A percentile compares a stretch with the other conserved stretches of the same genome.
Evolutionary conservation across 1,284 basidiomycete genomes (phyloP).

Genomic region (Earliella scabrosa): DNA sequence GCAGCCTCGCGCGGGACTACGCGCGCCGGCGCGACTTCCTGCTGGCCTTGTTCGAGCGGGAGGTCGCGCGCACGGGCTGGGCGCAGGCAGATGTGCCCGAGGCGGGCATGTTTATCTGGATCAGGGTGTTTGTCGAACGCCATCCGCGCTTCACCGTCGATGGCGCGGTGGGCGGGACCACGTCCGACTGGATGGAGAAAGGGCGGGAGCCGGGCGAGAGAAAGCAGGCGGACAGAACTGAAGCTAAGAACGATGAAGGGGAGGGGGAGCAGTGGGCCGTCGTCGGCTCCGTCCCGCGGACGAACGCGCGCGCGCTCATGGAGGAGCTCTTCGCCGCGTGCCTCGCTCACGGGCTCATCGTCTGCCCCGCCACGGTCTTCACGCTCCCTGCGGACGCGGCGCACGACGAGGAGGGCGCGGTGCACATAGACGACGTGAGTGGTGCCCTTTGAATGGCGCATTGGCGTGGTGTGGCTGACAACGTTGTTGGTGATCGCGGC

Average conservation of each 20-base stretch:
- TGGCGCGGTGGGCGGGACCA: background rate
- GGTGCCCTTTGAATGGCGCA: background rate
- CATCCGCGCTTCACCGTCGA: slow-evolving; percentile 37
- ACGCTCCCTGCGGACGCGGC: slow-evolving; percentile 28
- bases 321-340: slow-evolving; percentile 43
- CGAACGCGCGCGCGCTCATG: slow-evolving; percentile 42
- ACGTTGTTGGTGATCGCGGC: slow-evolving; percentile 25
- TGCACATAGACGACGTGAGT: slow-evolving; percentile 33
- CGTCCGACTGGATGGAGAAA: background rate
- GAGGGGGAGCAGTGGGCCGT: background rate
- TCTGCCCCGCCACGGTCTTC: slow-evolving; percentile 44
- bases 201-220: too few species aligned
- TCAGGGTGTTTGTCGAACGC: slow-evolving; percentile 36
- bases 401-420: slow-evolving; percentile 17
- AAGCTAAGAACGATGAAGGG: background rate
- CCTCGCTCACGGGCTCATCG: slow-evolving; percentile 37
- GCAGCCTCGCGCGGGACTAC: slow-evolving; percentile 45
- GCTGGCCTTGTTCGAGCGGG: slow-evolving; percentile 35
- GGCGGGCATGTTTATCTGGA: slow-evolving; percentile 50
- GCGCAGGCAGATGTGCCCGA: slow-evolving; percentile 38
- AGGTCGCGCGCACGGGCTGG: slow-evolving; percentile 34
- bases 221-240: background rate
- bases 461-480: too few species aligned
- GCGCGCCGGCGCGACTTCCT: slow-evolving; percentile 46
- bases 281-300: slow-evolving; percentile 16